Evolutionary conservation across 2,329 filamentous ascomycete species (phyloP).

Genomic region (Sphaerulina vaccinii): DNA sequence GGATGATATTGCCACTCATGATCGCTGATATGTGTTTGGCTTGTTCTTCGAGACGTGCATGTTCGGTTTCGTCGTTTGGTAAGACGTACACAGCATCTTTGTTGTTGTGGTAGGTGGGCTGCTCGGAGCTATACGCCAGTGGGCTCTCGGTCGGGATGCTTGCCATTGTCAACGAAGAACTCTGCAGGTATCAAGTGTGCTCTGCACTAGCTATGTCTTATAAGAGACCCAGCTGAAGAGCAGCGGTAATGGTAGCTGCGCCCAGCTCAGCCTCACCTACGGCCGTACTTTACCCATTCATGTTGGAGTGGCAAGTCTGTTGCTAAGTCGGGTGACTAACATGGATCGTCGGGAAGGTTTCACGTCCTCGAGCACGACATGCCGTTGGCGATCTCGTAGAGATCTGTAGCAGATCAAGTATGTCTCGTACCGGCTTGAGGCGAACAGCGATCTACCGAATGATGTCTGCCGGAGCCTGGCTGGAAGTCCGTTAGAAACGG

Average conservation of each 20-base stretch:
- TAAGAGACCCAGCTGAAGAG: too few species aligned
- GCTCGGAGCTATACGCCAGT: slow-evolving; percentile 12
- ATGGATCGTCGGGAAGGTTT: background rate
- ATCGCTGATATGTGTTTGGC: slow-evolving; percentile 21
- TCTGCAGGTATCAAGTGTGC: too few species aligned
- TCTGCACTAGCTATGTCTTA: too few species aligned
- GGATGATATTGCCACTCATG: slow-evolving; percentile 26
- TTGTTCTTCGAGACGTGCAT: slow-evolving; percentile 26
- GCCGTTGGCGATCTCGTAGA: background rate
- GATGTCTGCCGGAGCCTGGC: too few species aligned
- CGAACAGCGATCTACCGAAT: too few species aligned
- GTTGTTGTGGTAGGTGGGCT: slow-evolving; percentile 15
- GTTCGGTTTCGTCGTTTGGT: slow-evolving; percentile 23
- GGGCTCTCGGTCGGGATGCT: background rate
- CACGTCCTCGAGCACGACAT: background rate
- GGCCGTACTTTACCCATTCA: too few species aligned
- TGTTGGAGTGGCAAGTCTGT: too few species aligned
- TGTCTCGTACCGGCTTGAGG: too few species aligned
- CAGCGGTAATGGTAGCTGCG: too few species aligned
- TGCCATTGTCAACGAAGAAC: background rate
- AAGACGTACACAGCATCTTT: slow-evolving; percentile 16
- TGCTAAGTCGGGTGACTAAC: background rate
- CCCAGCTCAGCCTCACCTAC: too few species aligned
- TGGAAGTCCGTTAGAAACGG: too few species aligned
- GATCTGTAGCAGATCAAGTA: too few species aligned